Conservation (phyloP, 345 rosid genomes). For the Theobroma cacao region DNA sequence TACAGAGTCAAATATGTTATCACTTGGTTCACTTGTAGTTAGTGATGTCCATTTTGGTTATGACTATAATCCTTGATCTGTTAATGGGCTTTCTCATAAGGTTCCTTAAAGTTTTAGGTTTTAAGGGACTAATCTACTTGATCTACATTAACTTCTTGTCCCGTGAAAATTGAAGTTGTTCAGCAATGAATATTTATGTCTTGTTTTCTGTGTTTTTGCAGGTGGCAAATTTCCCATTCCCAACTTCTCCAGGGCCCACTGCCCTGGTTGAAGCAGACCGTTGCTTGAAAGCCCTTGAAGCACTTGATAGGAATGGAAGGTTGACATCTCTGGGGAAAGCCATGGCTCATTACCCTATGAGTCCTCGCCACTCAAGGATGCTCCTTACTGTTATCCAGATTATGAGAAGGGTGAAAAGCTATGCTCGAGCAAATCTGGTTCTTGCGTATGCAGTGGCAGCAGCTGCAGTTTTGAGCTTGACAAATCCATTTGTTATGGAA, state of each 20-base stretch:
- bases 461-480: conserved; percentile 73
- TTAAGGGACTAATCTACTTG: neutral
- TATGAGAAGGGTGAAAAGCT: conserved; percentile 34
- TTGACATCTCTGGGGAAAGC: conserved; percentile 79
- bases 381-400: conserved; percentile 73
- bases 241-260: conserved; percentile 69
- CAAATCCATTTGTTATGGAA: conserved; percentile 70
- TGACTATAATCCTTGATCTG: neutral
- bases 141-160: neutral
- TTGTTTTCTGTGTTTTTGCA: conserved; percentile 19
- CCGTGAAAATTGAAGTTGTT: neutral
- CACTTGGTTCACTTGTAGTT: neutral
- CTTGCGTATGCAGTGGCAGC: conserved; percentile 78
- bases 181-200: neutral
- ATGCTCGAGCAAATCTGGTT: conserved; percentile 55
- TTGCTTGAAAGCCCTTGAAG: conserved; percentile 74
- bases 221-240: conserved; percentile 93
- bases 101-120: neutral
- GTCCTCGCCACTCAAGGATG: conserved; percentile 93
- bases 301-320: conserved; percentile 59
- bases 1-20: neutral
- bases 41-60: neutral
- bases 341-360: conserved; percentile 86
- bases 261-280: conserved; percentile 68
- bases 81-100: neutral